Base-by-base conservation (phyloP, 2,329 filamentous ascomycete species). In the Mycosphaerelloides madeirae region DNA sequence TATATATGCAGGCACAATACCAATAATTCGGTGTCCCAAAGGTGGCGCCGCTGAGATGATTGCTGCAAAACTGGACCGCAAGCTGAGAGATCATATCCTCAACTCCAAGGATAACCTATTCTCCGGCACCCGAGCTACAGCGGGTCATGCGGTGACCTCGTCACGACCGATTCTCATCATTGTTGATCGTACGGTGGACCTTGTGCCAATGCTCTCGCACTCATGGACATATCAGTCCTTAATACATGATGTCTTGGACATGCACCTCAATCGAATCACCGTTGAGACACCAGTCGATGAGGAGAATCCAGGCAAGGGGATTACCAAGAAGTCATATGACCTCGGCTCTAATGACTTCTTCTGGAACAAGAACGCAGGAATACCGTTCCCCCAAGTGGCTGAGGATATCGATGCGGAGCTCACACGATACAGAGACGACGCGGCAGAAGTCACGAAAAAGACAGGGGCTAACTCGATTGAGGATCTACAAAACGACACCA, bases 51-150 rank as follows among this genome's bases (percentile, higher is more conserved):
- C 93, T 12, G 91, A 97, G 64, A 85, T 95, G 75, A 94, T 98
- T 54, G 85, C 89, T 12, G 86, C 87, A 12, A 95, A 95, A 62
- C 80, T 98, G 18, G 93, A 98, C 65, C 83, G 93, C 48, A 98
- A 97, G 66, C 79, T 98, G 16, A 83, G 93, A 60, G 93, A 98
- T 61, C 93, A 98, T 65, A 87, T 97, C 41, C 77, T 98, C 52
- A 97, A 97, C 68, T 95, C 91, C 11, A 97, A 96, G 71, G 91
- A 96, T 63, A 97, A 96, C 61, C 78, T 98, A 3, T 98, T 98
- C 66, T 94, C 89, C 0, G 69, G 71, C 31, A 70, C 67, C 46
- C 76, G 82, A 40, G 77, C 85, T 49, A 77, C 83, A 34, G 77
- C 84, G 49, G 75, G 81, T 2, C 69, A 75, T 6, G 71, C 74